Base-by-base conservation (phyloP, 2,329 filamentous ascomycete species). In the Sporothrix dimorphospora region DNA sequence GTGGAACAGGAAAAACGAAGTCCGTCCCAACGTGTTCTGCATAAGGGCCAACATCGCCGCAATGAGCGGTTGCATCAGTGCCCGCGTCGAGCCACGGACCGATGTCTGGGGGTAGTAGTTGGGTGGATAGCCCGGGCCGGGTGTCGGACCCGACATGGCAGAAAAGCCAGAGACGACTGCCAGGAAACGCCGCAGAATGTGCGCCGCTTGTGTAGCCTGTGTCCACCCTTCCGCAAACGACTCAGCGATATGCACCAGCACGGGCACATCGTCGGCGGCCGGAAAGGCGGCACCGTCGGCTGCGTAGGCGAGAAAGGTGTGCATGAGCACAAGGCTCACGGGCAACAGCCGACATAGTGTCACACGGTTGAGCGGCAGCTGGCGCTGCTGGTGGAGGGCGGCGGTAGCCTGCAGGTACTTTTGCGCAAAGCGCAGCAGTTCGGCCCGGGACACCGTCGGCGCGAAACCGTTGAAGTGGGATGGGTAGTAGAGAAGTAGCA, bases 361-460 rank as follows among this genome's bases (percentile, higher is more conserved):
- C 2, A 84, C 78, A 24, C 80, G 80, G 72, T 85, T 85, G 5
- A 85, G 76, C 0, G 83, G 83, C 0, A 84, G 77, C 71, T 83
- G 82, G 1, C 81, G 79, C 70, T 84, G 82, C 70, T 83, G 80
- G 40, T 83, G 79, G 0, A 83, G 78, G 4, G 80, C 80, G 6
- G 81, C 79, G 16, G 80, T 83, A 5, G 81, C 80, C 71, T 84
- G 82, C 1, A 85, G 77, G 67, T 84, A 82, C 68, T 83, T 82
- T 53, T 81, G 82, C 3, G 80, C 79, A 72, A 82, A 81, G 19
- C 78, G 78, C 7, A 83, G 76, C 24, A 83, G 77, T 71, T 83
- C 81, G 16, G 75, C 71, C 1, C 76, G 75, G 6, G 79, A 77
- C 2, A 81, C 77, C 21, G 77, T 74, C 8, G 77, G 76, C 4